phyloP scores from a whole-genome alignment of 2,329 filamentous ascomycete genomes.

The Cladobotryum mycophilum region DNA sequence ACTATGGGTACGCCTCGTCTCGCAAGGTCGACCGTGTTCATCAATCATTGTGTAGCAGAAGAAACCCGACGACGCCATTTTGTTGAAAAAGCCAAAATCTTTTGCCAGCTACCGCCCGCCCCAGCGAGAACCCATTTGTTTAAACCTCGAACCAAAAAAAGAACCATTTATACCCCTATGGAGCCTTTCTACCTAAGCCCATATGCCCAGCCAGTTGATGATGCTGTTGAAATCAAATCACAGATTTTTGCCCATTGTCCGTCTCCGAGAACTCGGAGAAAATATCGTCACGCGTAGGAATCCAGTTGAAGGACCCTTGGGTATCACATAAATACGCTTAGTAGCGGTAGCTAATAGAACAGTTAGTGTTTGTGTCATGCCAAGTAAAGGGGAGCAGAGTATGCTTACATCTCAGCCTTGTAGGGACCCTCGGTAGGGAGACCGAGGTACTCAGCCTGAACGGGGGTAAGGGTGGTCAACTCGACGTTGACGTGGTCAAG shows the following conservation, averaged over 20 bases:
- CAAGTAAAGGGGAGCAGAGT: neutral
- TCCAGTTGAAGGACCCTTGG: slow-evolving; percentile 35
- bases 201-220: slow-evolving; percentile 37
- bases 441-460: slow-evolving; percentile 93
- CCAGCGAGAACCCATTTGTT: slow-evolving; percentile 18
- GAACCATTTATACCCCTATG: slow-evolving; percentile 20
- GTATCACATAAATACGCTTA: slow-evolving; percentile 32
- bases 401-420: slow-evolving; percentile 84
- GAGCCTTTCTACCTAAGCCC: slow-evolving; percentile 24
- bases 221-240: slow-evolving; percentile 38
- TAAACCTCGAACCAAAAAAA: slow-evolving; percentile 16
- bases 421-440: slow-evolving; percentile 81
- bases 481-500: slow-evolving; percentile 90
- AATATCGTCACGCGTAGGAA: slow-evolving; percentile 31
- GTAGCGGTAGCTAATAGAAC: slow-evolving; percentile 36
- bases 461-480: slow-evolving; percentile 75
- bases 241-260: slow-evolving; percentile 30
- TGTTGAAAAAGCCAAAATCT: slow-evolving; percentile 36
- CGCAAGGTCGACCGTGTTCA: neutral
- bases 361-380: slow-evolving; percentile 13
- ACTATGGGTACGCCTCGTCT: slow-evolving; percentile 6
- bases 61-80: slow-evolving; percentile 30
- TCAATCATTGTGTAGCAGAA: slow-evolving; percentile 31
- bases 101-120: slow-evolving; percentile 24
- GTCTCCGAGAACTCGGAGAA: slow-evolving; percentile 23